Evolutionary conservation across 306 rosid species (phyloP).

Genomic region (Lagenaria siceraria): DNA sequence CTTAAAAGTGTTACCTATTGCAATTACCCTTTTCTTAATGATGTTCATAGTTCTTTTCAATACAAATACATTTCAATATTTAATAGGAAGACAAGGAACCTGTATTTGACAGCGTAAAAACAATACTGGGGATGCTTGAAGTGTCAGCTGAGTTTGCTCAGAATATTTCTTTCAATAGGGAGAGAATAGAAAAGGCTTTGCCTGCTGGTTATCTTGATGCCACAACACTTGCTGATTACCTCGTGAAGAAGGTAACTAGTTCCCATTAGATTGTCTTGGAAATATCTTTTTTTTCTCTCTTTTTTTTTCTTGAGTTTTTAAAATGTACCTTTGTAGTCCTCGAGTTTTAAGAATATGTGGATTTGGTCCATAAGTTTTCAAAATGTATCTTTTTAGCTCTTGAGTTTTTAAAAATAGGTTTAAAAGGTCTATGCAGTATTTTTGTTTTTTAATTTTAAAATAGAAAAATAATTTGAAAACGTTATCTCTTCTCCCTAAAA

Average conservation of each 20-base stretch:
- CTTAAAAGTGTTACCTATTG: too few species aligned
- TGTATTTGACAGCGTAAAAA: constrained; percentile 80
- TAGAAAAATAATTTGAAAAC: too few species aligned
- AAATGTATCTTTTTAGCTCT: too few species aligned
- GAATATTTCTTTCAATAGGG: constrained; percentile 64
- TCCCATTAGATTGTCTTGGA: neutral
- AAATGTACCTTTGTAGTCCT: too few species aligned
- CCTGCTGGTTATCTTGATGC: constrained; percentile 99
- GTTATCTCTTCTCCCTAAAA: too few species aligned
- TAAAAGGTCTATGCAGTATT: too few species aligned
- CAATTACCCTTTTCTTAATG: neutral
- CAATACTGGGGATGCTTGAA: constrained; percentile 95
- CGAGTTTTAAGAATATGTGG: too few species aligned
- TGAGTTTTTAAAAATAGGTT: too few species aligned
- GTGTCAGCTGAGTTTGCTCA: constrained; percentile 84
- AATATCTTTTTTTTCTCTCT: neutral
- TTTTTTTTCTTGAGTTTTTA: too few species aligned
- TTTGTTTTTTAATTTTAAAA: too few species aligned
- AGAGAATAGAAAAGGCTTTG: constrained; percentile 65
- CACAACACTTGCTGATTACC: constrained; percentile 98
- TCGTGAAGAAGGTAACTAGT: constrained; percentile 67
- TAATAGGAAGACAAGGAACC: constrained; percentile 96
- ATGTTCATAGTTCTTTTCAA: neutral
- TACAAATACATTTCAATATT: constrained; percentile 4
- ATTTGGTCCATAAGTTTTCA: too few species aligned